phyloP scores from a whole-genome alignment of 371 early-diverging fungal species.

The Rhizopus stolonifer region DNA sequence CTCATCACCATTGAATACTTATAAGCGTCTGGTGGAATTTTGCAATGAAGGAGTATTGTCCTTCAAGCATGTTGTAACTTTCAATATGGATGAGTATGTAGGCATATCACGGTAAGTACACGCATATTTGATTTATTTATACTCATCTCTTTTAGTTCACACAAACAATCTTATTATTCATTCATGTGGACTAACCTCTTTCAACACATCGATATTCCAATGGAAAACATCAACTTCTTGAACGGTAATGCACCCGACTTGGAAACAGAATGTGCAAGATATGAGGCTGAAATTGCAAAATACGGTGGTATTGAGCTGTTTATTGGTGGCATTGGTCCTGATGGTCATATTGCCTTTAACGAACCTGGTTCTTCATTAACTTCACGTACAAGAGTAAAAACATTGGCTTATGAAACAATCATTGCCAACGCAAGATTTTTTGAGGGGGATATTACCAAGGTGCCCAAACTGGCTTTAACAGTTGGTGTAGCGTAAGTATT shows the following conservation, averaged over 20 bases:
- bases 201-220: conserved; percentile 77
- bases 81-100: conserved; percentile 79
- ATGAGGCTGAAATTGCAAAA: conserved; percentile 74
- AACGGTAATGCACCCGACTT: conserved; percentile 84
- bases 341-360: conserved; percentile 91
- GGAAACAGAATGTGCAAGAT: conserved; percentile 76
- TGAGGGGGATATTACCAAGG: conserved; percentile 83
- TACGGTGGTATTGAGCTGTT: conserved; percentile 86
- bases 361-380: conserved; percentile 89
- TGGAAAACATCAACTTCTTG: conserved; percentile 79
- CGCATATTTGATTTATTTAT: not conserved
- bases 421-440: conserved; percentile 89
- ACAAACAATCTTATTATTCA: conserved; percentile 84
- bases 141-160: conserved; percentile 45
- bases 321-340: conserved; percentile 84
- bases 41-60: conserved; percentile 58
- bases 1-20: conserved; percentile 79
- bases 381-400: conserved; percentile 85
- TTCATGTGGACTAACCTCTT: conserved; percentile 88
- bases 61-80: conserved; percentile 65
- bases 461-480: conserved; percentile 85
- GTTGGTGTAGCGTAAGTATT: conserved; percentile 79
- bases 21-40: conserved; percentile 63
- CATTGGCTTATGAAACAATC: conserved; percentile 88
- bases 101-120: conserved; percentile 35